Conservation (phyloP, 805 yeast genomes). For the Lipomyces kockii region DNA sequence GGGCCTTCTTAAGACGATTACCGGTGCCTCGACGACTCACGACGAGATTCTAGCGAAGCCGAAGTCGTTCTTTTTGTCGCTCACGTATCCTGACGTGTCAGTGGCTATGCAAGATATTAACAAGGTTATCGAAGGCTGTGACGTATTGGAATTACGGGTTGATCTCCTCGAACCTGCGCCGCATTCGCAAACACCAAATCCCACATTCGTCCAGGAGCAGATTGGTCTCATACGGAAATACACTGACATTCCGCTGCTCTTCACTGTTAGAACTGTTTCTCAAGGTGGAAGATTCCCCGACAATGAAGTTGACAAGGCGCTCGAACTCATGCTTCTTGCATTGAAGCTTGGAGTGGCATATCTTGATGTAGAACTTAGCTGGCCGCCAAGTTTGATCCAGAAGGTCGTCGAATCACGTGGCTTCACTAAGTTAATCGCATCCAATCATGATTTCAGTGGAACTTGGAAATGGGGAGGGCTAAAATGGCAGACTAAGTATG, state of each 20-base stretch:
- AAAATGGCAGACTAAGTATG: slow-evolving; percentile 76
- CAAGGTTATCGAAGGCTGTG: slow-evolving; percentile 66
- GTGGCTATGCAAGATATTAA: slow-evolving; percentile 54
- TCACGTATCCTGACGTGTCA: slow-evolving; percentile 67
- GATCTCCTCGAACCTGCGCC: slow-evolving; percentile 56
- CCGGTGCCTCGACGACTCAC: slow-evolving; percentile 54
- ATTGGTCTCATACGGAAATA: slow-evolving; percentile 68
- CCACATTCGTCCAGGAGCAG: slow-evolving; percentile 70
- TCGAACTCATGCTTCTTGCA: slow-evolving; percentile 61
- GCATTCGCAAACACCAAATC: slow-evolving; percentile 36
- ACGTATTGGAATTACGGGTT: slow-evolving; percentile 83
- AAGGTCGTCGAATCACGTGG: slow-evolving; percentile 58
- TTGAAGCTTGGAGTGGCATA: slow-evolving; percentile 78
- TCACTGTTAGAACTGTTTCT: slow-evolving; percentile 72
- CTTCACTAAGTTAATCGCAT: slow-evolving; percentile 75
- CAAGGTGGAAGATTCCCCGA: slow-evolving; percentile 88
- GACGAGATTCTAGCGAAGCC: slow-evolving; percentile 47
- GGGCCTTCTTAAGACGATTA: slow-evolving; percentile 61
- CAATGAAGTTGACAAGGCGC: slow-evolving; percentile 54
- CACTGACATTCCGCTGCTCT: slow-evolving; percentile 73
- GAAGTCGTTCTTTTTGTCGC: slow-evolving; percentile 68
- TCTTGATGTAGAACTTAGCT: slow-evolving; percentile 77
- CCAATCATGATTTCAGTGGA: slow-evolving; percentile 78
- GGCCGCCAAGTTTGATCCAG: slow-evolving; percentile 61
- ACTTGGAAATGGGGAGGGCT: slow-evolving; percentile 64